A percentile compares a stretch with the other conserved stretches of the same genome.
phyloP scores from a whole-genome alignment of 2,329 filamentous ascomycete genomes.

The Anthostomella pinea region DNA sequence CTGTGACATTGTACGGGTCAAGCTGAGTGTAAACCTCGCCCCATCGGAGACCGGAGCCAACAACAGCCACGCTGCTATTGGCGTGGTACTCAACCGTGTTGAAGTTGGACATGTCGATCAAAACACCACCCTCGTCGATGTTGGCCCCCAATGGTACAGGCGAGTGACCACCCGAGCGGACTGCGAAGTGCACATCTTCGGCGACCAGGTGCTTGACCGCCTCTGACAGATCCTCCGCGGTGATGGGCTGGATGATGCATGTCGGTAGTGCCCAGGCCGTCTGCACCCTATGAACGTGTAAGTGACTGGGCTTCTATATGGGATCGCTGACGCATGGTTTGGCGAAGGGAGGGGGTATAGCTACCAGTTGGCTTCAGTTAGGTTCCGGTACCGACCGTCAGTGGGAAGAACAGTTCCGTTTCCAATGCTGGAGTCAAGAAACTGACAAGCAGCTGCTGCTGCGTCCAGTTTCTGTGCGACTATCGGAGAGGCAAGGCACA shows the following conservation, averaged over 20 bases:
- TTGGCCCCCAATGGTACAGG: conserved; percentile 19
- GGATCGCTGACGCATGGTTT: background rate
- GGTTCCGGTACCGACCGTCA: conserved; percentile 6
- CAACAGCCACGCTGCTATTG: conserved; percentile 12
- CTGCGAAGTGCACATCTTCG: conserved; percentile 18
- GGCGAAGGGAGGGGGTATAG: no score
- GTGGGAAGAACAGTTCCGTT: conserved; percentile 11
- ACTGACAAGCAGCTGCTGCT: conserved; percentile 10
- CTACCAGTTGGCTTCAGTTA: conserved; percentile 11
- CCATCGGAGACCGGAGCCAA: conserved; percentile 25
- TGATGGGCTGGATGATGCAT: conserved; percentile 22
- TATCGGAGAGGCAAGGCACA: background rate
- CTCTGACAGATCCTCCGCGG: conserved; percentile 15
- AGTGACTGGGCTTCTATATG: background rate
- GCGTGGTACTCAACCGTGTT: conserved; percentile 22
- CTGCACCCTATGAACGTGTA: conserved; percentile 17
- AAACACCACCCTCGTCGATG: conserved; percentile 24
- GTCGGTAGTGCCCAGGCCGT: conserved; percentile 23
- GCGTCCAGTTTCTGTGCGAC: conserved; percentile 1
- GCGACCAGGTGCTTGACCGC: conserved; percentile 14
- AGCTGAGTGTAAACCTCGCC: conserved; percentile 22
- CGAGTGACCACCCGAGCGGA: conserved; percentile 26
- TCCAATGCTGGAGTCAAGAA: conserved; percentile 7
- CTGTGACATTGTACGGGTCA: conserved; percentile 23
- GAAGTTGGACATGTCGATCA: conserved; percentile 21